Evolutionary conservation across 192 early-diverging fungal species (phyloP).

Genomic region (Linnemannia zychae): DNA sequence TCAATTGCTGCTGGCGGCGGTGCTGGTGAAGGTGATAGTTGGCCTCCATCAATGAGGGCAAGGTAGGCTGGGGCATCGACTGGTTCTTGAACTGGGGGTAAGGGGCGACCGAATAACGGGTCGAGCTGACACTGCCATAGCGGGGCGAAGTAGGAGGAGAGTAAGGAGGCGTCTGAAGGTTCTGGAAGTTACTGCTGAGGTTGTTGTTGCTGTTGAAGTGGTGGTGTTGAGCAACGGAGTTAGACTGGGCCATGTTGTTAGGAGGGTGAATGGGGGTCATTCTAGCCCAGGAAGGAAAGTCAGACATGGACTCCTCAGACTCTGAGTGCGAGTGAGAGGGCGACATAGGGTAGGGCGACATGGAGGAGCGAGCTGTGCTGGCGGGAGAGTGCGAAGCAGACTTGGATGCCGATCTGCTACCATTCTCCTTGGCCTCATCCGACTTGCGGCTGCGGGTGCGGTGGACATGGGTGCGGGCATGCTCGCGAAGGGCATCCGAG

Average conservation of each 20-base stretch:
- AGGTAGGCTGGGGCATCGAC: constrained; percentile 10
- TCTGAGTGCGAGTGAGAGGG: constrained; percentile 42
- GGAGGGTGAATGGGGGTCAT: constrained; percentile 53
- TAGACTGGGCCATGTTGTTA: constrained; percentile 24
- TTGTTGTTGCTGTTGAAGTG: constrained; percentile 12
- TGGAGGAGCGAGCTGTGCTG: constrained; percentile 39
- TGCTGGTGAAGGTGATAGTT: constrained; percentile 56
- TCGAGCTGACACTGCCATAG: constrained; percentile 40
- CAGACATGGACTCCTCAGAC: constrained; percentile 38
- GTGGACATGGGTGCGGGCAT: constrained; percentile 81
- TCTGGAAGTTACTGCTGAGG: constrained; percentile 23
- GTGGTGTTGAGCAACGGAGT: constrained; percentile 12
- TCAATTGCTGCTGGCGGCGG: constrained; percentile 31
- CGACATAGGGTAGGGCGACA: constrained; percentile 52
- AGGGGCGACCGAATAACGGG: constrained; percentile 45
- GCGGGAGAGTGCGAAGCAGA: constrained; percentile 41
- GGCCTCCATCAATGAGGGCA: constrained; percentile 48
- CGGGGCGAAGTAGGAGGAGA: constrained; percentile 54
- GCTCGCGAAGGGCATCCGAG: constrained; percentile 82
- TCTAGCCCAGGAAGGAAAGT: constrained; percentile 48
- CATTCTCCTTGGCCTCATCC: constrained; percentile 16
- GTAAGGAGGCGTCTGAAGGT: constrained; percentile 51
- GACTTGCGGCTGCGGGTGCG: constrained; percentile 43
- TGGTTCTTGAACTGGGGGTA: constrained; percentile 53
- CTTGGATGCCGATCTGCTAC: constrained; percentile 5